Percentiles rank a stretch among this genome's conserved stretches.
phyloP scores from a whole-genome alignment of 176 grass and related monocot genomes.

The Pharus latifolius region DNA sequence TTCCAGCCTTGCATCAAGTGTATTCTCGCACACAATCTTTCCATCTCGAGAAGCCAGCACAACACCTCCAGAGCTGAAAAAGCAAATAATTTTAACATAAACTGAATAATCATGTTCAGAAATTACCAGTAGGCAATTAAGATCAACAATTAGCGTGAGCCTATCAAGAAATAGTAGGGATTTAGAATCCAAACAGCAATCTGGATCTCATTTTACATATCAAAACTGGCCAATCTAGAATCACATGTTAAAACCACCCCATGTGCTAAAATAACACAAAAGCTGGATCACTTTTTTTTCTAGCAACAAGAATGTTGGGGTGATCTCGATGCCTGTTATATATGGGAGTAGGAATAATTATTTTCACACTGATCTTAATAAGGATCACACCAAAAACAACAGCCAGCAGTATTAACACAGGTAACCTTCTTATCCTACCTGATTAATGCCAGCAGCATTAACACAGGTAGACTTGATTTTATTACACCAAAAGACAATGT shows the following conservation, averaged over 20 bases:
- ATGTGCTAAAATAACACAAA: not conserved
- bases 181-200: not conserved
- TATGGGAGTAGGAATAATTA: not conserved
- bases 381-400: no score
- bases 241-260: not conserved
- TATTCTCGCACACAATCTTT: conserved; percentile 92
- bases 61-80: conserved; percentile 82
- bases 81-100: conserved; percentile 1
- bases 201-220: not conserved
- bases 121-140: not conserved
- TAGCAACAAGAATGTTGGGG: not conserved
- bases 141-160: not conserved
- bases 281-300: not conserved
- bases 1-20: conserved; percentile 90
- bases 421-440: no score
- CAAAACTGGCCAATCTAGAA: not conserved
- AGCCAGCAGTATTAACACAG: no score
- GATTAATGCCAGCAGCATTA: not conserved
- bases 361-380: not conserved
- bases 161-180: not conserved
- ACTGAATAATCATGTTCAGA: not conserved
- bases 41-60: conserved; percentile 94
- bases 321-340: not conserved
- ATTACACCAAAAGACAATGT: not conserved
- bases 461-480: not conserved